These are phyloP conservation scores for Cucumis sativus DNA, from an alignment of 306 rosid species.

Conservation along the genomic window DNA sequence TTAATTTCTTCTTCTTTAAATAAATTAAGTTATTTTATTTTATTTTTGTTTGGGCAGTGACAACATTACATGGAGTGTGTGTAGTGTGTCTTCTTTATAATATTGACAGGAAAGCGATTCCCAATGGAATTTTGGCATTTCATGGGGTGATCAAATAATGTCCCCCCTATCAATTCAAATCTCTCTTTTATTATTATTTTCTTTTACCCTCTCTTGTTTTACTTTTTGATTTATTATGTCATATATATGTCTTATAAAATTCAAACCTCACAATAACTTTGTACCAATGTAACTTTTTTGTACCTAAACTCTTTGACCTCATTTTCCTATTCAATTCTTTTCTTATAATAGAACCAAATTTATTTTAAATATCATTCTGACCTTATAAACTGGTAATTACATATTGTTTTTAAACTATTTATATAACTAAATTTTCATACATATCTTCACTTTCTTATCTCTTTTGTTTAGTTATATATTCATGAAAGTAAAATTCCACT, in stretches of 20 bases:
- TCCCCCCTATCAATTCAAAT: slow-evolving; percentile 14
- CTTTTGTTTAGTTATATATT: no score
- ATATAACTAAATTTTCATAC: no score
- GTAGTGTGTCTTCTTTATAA: slow-evolving; percentile 37
- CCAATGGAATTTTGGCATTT: slow-evolving; percentile 53
- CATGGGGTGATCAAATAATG: slow-evolving; percentile 11
- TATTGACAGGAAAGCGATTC: slow-evolving; percentile 42
- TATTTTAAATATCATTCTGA: no score
- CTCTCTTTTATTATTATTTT: neutral
- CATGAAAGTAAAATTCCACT: no score
- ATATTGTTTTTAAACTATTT: no score
- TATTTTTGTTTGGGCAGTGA: neutral
- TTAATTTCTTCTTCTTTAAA: neutral
- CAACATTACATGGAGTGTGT: slow-evolving; percentile 18
- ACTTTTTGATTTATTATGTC: neutral
- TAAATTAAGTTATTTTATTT: neutral
- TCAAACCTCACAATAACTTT: neutral
- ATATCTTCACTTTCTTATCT: no score
- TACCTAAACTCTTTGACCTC: neutral
- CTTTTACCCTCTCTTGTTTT: neutral
- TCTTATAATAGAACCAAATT: neutral
- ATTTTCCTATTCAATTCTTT: neutral
- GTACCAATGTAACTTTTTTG: neutral
- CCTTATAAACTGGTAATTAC: no score
- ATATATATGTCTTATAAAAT: neutral